Conservation (phyloP, 768 basidiomycete genomes). For the Hortiboletus flavorubellus region DNA sequence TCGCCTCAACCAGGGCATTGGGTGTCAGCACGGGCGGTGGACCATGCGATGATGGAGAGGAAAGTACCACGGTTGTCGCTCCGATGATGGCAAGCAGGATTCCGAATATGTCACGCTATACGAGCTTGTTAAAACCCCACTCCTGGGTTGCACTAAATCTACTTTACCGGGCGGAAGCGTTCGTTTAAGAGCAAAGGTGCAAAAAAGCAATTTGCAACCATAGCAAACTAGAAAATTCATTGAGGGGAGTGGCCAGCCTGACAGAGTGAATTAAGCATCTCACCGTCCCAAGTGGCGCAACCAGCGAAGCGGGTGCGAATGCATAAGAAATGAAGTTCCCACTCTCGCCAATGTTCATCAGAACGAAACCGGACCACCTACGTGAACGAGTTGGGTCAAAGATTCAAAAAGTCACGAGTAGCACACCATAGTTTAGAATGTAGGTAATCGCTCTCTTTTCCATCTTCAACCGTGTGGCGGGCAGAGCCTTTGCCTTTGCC, state of each 20-base stretch:
- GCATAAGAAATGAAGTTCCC: constrained; percentile 92
- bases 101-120: constrained; percentile 73
- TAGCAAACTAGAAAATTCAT: constrained; percentile 58
- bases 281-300: constrained; percentile 95
- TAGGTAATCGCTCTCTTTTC: constrained; percentile 71
- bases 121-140: constrained; percentile 12
- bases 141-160: constrained; percentile 4
- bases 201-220: constrained; percentile 95
- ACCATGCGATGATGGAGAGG: constrained; percentile 67
- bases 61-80: constrained; percentile 88
- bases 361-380: constrained; percentile 86
- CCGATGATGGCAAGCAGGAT: constrained; percentile 81
- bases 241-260: background rate
- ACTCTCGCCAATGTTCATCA: constrained; percentile 90
- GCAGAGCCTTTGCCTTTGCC: constrained; percentile 8
- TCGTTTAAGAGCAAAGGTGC: constrained; percentile 84
- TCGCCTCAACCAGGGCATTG: constrained; percentile 61
- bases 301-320: constrained; percentile 87
- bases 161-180: constrained; percentile 68
- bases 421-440: constrained; percentile 80
- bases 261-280: constrained; percentile 26
- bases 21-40: constrained; percentile 56
- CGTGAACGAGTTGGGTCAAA: constrained; percentile 1
- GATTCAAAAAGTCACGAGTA: background rate
- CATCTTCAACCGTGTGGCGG: constrained; percentile 29